Evolutionary conservation across 2,329 filamentous ascomycete species (phyloP), one percentile per base, ranked within the genome.

Genomic region (Sclerotinia glacialis): DNA sequence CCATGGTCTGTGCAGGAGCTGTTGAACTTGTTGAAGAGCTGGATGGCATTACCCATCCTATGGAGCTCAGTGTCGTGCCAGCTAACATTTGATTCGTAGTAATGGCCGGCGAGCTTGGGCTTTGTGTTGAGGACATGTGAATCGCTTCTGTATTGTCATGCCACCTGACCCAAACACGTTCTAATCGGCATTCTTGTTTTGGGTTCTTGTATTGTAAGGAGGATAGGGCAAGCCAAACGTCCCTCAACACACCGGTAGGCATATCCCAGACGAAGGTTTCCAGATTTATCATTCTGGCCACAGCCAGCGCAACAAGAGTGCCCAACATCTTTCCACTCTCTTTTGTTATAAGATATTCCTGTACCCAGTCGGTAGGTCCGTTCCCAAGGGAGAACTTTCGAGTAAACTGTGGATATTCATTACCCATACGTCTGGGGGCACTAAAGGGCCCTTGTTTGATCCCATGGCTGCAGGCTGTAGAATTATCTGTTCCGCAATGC

Each of bases 281-380:
- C 49, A 96, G 82, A 73, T 91, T 92, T 62, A 86, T 81, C 91
- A 95, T 95, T 69, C 90, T 88, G 53, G 88, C 87, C n/a, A 95
- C 83, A 16, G 91, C 90, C 70, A 93, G 79, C 12, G 91, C 90
- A 16, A 93, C 91, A 60, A 95, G 79, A 1, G 90, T 94, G 6
- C 91, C 90, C n/a, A 95, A 82, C 90, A 95, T 93, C 79, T 94
- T 95, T 3, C 92, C 92, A 66, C 89, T 88, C 75, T 94, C 91
- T 77, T 93, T 93, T 2, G 85, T 89, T 72, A 94, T 91, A 69
- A 90, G 85, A 78, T 95, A 94, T 74, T 94, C 90, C 65, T 88
- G 85, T 7, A 93, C 90, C 89, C 89, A 93, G 70, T 91, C 86
- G 8, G 83, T 76, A 0, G 90, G 91, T 0, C 91, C 91, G 77